These are phyloP conservation scores for Primulina huaijiensis DNA, from an alignment of 257 asterid species.

Conservation along the genomic window DNA sequence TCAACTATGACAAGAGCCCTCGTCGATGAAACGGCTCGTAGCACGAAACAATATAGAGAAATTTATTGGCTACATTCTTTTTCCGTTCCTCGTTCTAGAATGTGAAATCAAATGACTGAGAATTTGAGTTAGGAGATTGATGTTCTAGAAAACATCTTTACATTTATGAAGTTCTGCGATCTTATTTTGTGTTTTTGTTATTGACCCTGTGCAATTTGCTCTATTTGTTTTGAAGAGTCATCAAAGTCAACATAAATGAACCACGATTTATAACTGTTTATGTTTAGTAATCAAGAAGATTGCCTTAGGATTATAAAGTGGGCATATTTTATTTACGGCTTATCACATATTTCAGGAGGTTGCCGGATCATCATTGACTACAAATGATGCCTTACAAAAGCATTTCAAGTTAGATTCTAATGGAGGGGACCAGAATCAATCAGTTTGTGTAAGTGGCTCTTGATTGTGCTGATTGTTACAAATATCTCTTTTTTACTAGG, in stretches of 20 bases:
- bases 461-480: slow-evolving; percentile 14
- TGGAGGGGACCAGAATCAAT: slow-evolving; percentile 32
- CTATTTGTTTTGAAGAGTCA: slow-evolving; percentile 1
- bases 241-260: not conserved
- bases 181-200: slow-evolving; percentile 10
- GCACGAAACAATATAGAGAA: not conserved
- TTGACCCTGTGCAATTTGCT: not conserved
- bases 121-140: not conserved
- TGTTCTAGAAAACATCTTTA: slow-evolving; percentile 1
- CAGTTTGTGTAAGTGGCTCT: slow-evolving; percentile 38
- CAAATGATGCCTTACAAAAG: slow-evolving; percentile 32
- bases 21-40: not conserved
- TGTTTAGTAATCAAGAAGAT: slow-evolving; percentile 6
- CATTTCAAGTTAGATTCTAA: slow-evolving; percentile 40
- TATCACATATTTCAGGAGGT: slow-evolving; percentile 31
- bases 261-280: not conserved
- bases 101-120: not conserved
- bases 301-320: not conserved
- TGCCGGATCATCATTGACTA: slow-evolving; percentile 31
- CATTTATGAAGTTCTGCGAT: slow-evolving; percentile 7
- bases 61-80: not conserved
- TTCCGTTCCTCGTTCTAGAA: not conserved
- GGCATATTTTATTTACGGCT: not conserved
- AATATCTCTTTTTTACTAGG: slow-evolving; percentile 12
- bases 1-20: not conserved